Evolutionary conservation across 176 grass and related monocot species (phyloP), one percentile per base, ranked within the genome.

Genomic region (Thalia dealbata): DNA sequence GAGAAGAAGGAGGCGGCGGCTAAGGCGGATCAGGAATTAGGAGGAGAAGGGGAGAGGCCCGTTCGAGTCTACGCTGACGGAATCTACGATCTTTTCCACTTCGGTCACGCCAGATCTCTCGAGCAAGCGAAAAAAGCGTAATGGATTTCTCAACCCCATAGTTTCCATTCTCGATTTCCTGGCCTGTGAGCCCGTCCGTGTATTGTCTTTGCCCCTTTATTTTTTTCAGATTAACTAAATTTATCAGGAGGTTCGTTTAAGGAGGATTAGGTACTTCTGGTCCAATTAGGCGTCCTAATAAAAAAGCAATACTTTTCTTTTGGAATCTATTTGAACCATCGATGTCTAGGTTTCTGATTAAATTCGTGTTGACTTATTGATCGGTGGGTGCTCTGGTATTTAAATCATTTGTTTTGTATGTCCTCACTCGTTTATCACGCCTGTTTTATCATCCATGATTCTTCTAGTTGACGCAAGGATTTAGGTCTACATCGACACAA

Each of bases 81-180:
- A 9, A 70, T 70, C 67, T 70, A 70, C 10, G 67, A 70, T 70
- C 67, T 70, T 6, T 70, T 70, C 67, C 67, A 70, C 67, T 70
- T 70, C n/a, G 67, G 67, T 9, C 67, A 70, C 42, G 67, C 67
- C 38, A 35, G 67, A 46, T 70, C 67, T 18, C 67, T 70, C 67
- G 67, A 70, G 41, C 67, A 70, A 23, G 67, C 67, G 16, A 70
- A 70, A 42, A 70, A 70, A 70, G 1, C 42, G 67, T 70, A 70
- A 24, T 38, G 32, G 32, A 22, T 8, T 29, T 67, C 13, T 65
- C 5, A 35, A 5, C 62, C 62, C 62, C 62, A 15, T 48, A 2
- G 6, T 13, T 65, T 65, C 27, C 26, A 22, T 23, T 65, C 62
- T 38, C 14, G 62, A 65, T 35, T 15, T 16, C 62, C 7, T 32